Conservation (phyloP, 768 basidiomycete genomes). For the Macrocybe gigantea region DNA sequence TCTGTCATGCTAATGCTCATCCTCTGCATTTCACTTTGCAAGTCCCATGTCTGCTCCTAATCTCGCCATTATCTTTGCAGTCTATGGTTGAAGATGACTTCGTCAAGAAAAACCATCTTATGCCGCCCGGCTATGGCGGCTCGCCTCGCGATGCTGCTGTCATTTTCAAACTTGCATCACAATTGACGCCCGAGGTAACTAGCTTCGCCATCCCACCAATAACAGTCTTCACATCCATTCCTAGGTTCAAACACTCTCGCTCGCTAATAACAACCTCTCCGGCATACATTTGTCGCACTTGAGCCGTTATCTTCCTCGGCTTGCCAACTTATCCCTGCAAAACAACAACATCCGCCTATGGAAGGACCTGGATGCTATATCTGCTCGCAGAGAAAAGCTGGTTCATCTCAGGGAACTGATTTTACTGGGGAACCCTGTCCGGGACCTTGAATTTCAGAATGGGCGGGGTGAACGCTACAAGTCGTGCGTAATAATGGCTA, state of each 20-base stretch:
- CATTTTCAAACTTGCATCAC: slow-evolving; percentile 81
- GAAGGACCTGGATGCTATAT: slow-evolving; percentile 66
- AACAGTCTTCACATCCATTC: slow-evolving; percentile 6
- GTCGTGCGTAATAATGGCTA: slow-evolving; percentile 38
- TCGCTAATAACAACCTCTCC: slow-evolving; percentile 67
- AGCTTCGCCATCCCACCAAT: neutral
- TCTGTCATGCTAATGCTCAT: slow-evolving; percentile 10
- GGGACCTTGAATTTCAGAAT: slow-evolving; percentile 50
- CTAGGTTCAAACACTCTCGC: slow-evolving; percentile 75
- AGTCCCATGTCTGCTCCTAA: slow-evolving; percentile 6
- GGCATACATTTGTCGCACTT: slow-evolving; percentile 58
- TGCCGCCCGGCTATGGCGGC: slow-evolving; percentile 67
- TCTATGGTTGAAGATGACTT: slow-evolving; percentile 74
- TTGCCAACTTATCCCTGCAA: slow-evolving; percentile 76
- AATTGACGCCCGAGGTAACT: slow-evolving; percentile 67
- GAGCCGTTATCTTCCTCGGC: slow-evolving; percentile 68
- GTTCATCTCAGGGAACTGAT: slow-evolving; percentile 66
- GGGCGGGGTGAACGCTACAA: slow-evolving; percentile 61
- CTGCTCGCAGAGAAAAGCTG: slow-evolving; percentile 53
- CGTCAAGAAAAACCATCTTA: slow-evolving; percentile 64
- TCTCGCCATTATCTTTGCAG: slow-evolving; percentile 32
- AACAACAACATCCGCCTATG: slow-evolving; percentile 66
- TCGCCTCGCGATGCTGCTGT: slow-evolving; percentile 66
- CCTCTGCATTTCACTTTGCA: neutral
- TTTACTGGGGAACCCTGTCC: slow-evolving; percentile 70